Evolutionary conservation across 2,329 filamentous ascomycete species (phyloP).

Genomic region (Dothistroma septosporum): DNA sequence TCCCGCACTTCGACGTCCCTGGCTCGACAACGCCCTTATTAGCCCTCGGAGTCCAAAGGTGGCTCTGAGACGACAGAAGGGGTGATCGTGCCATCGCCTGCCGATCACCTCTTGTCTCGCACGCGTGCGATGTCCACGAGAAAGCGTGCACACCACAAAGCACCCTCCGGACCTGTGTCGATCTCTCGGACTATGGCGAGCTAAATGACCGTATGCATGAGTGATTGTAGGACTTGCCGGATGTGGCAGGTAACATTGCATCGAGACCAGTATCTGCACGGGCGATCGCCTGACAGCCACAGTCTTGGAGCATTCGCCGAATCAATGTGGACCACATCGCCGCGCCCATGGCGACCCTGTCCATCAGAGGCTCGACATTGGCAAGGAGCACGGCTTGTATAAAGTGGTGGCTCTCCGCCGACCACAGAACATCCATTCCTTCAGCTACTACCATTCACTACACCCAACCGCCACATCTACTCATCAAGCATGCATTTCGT

Average conservation of each 20-base stretch:
- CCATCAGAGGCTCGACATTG: no score
- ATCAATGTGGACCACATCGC: background rate
- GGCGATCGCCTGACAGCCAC: background rate
- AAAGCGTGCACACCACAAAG: background rate
- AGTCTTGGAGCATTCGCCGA: background rate
- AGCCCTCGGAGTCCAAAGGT: no score
- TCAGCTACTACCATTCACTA: background rate
- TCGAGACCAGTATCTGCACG: background rate
- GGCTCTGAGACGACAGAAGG: no score
- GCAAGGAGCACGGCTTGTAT: no score
- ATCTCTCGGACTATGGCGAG: background rate
- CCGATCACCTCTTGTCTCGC: no score
- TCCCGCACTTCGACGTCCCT: no score
- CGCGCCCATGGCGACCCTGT: no score
- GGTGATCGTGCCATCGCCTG: no score
- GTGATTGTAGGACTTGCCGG: background rate
- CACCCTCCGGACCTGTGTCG: background rate
- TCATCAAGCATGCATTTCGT: constrained; percentile 16
- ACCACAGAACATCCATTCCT: background rate
- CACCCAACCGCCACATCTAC: background rate
- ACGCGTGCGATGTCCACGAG: background rate
- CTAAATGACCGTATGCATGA: background rate
- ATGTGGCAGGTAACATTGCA: constrained; percentile 2
- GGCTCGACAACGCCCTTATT: no score
- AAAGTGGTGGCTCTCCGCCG: background rate